These are phyloP conservation scores for Grosmannia clavigera DNA, from an alignment of 2,329 filamentous ascomycete genomes.

Conservation along the genomic window DNA sequence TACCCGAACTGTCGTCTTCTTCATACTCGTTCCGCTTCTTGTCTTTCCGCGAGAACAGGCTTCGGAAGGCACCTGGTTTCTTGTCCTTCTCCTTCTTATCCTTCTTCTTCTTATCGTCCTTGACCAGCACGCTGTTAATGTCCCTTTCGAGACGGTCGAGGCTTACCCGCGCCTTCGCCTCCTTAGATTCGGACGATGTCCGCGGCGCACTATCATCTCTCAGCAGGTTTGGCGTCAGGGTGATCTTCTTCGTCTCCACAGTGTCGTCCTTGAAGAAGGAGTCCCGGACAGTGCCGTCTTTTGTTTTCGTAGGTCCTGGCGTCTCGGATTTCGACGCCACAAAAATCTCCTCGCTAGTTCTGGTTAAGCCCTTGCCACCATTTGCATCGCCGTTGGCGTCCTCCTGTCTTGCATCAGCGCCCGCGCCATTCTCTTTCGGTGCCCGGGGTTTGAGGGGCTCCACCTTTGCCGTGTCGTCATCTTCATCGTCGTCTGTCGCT, in stretches of 20 bases:
- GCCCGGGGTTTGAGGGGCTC: slow-evolving; percentile 40
- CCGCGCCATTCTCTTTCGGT: slow-evolving; percentile 25
- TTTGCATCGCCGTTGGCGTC: slow-evolving; percentile 18
- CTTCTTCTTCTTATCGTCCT: slow-evolving; percentile 66
- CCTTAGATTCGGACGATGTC: slow-evolving; percentile 44
- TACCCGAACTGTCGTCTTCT: slow-evolving; percentile 42
- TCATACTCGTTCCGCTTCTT: slow-evolving; percentile 45
- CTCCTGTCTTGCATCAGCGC: slow-evolving; percentile 20
- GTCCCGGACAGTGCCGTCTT: slow-evolving; percentile 79
- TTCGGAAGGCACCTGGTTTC: slow-evolving; percentile 43
- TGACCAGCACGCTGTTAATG: slow-evolving; percentile 23
- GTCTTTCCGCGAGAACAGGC: slow-evolving; percentile 51
- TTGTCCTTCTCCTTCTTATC: slow-evolving; percentile 62
- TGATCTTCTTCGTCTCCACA: slow-evolving; percentile 93
- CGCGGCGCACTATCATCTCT: slow-evolving; percentile 58
- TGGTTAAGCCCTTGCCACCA: slow-evolving; percentile 15
- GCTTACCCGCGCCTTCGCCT: slow-evolving; percentile 47
- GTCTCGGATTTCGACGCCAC: slow-evolving; percentile 35
- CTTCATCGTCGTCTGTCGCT: slow-evolving; percentile 14
- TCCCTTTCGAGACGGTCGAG: slow-evolving; percentile 64
- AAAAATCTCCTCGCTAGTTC: slow-evolving; percentile 57
- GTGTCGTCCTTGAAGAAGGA: slow-evolving; percentile 97
- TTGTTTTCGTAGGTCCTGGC: slow-evolving; percentile 46
- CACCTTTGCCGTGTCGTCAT: slow-evolving; percentile 42
- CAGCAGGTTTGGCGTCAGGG: slow-evolving; percentile 81